Base-by-base conservation (phyloP, 345 rosid species). In the Camelina sativa region DNA sequence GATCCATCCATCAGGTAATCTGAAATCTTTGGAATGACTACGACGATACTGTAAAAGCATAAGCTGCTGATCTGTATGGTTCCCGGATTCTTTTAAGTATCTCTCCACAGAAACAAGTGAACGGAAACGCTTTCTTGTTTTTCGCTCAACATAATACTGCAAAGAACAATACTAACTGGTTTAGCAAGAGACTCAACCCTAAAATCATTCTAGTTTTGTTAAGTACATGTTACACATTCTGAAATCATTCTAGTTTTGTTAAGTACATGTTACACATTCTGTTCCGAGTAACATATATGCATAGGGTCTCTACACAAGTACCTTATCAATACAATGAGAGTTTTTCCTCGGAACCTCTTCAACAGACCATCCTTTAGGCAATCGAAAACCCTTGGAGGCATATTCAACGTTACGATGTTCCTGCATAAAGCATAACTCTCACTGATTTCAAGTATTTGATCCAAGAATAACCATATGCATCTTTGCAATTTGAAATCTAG, bases 131-230 rank as follows among this genome's bases (percentile, higher is more conserved):
- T 69, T 68, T 62, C 88, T 87, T 2, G 86, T 81, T 51, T 77
- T 73, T 5, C 86, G 78, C 67, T 86, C 86, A 59, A 72, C 60
- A 78, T 86, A 86, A 80, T 77, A 81, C 91, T 85, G 79, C 82
- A 79, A 43, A 34, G 19, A 67, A 58, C 9, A 64, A 51, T 37
- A 41, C 23, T 65, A 47, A 48, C 48, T 2, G 20, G 20, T 48
- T 20, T 8, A 59, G 41, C 72, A 17, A 57, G 55, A 40, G 62
- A 60, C 10, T 30, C 11, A 2, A 72, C 48, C 5, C 61, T 51
- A 23, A 30, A 56, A 44, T 2, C 8, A 28, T 52, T 32, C 28
- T 25, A 25, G 25, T 2, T 2, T 6, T 35, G 16, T 12, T 71
- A 47, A 10, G 25, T n/a, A n/a, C n/a, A n/a, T 34, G 7, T 43